Evolutionary conservation across 1,284 basidiomycete genomes (phyloP).

Genomic region (Heterobasidion annosum): DNA sequence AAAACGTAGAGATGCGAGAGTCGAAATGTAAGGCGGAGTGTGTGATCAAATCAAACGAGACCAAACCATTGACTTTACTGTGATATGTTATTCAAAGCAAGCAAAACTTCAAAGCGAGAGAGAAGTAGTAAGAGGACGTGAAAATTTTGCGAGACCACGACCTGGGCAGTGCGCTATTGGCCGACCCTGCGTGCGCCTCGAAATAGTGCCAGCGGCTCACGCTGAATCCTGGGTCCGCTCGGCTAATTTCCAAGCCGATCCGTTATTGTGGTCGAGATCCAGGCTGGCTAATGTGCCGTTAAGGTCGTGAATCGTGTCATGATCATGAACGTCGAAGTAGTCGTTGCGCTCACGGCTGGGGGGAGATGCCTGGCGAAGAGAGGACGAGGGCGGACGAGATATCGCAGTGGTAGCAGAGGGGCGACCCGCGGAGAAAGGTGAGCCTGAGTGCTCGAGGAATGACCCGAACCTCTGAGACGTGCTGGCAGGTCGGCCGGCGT

Average conservation of each 20-base stretch:
- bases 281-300: constrained; percentile 72
- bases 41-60: not conserved
- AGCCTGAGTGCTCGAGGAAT: constrained; percentile 25
- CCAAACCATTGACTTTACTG: constrained; percentile 1
- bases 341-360: constrained; percentile 6
- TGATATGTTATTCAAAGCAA: constrained; percentile 5
- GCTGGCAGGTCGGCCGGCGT: constrained; percentile 28
- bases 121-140: constrained; percentile 5
- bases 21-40: not conserved
- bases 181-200: not conserved
- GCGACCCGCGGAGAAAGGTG: constrained; percentile 20
- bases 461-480: constrained; percentile 29
- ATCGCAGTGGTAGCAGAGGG: constrained; percentile 1
- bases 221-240: not conserved
- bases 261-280: constrained; percentile 36
- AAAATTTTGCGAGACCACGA: constrained; percentile 7
- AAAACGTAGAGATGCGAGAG: not conserved
- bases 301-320: constrained; percentile 54
- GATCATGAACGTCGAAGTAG: constrained; percentile 22
- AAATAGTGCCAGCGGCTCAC: not conserved
- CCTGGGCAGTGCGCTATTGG: not conserved
- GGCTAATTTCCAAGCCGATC: constrained; percentile 12
- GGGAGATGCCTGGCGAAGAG: constrained; percentile 3
- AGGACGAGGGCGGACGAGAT: constrained; percentile 10
- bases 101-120: constrained; percentile 13